Conservation (phyloP, 768 basidiomycete species). For the Mycena vulgaris region DNA sequence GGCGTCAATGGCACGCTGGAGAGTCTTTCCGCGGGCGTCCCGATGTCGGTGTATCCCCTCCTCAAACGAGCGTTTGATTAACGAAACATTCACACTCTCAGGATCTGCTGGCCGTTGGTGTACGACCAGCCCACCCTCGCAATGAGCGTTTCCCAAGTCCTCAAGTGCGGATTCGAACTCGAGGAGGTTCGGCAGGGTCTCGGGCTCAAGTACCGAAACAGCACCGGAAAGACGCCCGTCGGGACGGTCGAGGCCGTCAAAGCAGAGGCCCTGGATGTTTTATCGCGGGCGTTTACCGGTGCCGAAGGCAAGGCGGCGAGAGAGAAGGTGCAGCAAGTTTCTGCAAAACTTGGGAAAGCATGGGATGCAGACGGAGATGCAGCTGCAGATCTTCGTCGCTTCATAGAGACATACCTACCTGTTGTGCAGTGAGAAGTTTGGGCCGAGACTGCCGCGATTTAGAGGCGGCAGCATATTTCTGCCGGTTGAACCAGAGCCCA, state of each 20-base stretch:
- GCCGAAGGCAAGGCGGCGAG: not conserved
- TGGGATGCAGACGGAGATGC: not conserved
- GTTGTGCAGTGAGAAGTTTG: not conserved
- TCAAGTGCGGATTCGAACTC: conserved; percentile 2
- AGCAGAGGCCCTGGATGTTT: not conserved
- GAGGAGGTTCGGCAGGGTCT: not conserved
- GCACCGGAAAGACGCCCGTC: not conserved
- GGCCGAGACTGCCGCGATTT: no score
- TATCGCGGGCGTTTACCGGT: not conserved
- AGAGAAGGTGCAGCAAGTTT: not conserved
- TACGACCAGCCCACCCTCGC: conserved; percentile 2
- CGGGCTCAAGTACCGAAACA: not conserved
- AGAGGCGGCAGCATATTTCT: no score
- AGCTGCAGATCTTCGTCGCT: not conserved
- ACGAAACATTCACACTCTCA: not conserved
- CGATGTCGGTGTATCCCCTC: not conserved
- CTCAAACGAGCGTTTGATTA: not conserved
- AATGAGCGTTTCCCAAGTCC: not conserved
- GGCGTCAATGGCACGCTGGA: conserved; percentile 11
- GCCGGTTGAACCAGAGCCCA: no score
- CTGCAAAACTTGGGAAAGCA: not conserved
- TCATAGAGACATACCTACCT: not conserved
- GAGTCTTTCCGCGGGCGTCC: conserved; percentile 4
- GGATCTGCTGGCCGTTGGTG: conserved; percentile 8
- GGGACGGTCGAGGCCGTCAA: not conserved